phyloP scores from a whole-genome alignment of 176 grass and related monocot genomes.

The Alloteropsis semialata region DNA sequence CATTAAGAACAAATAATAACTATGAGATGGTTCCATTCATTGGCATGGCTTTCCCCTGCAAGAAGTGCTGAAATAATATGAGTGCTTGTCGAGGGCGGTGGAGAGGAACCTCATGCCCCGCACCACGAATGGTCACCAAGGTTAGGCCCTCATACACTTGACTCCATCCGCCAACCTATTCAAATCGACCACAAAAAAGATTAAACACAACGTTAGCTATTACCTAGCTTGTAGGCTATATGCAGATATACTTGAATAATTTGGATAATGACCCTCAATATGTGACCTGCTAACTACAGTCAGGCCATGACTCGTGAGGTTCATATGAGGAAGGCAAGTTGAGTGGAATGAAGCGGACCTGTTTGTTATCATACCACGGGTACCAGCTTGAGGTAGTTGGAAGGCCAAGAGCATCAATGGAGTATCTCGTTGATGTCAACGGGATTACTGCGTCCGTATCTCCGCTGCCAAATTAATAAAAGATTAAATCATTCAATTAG shows the following conservation, averaged over 20 bases:
- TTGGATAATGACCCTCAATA: not conserved
- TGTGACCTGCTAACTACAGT: not conserved
- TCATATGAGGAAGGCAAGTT: not conserved
- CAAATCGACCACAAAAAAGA: not conserved
- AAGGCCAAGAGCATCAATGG: constrained; percentile 62
- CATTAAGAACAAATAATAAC: not conserved
- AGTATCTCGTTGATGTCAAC: constrained; percentile 76
- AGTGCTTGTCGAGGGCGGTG: constrained; percentile 25
- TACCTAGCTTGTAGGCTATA: too few species aligned
- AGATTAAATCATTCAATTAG: not conserved
- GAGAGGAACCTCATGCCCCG: constrained; percentile 23
- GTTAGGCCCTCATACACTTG: constrained; percentile 10
- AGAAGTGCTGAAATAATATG: constrained; percentile 19
- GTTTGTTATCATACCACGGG: constrained; percentile 63
- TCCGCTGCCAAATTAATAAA: not conserved
- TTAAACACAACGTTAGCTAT: not conserved
- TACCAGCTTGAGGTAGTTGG: constrained; percentile 52
- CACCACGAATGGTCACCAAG: not conserved
- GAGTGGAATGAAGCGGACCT: constrained; percentile 29
- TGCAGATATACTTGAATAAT: not conserved
- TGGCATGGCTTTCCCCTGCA: constrained; percentile 23
- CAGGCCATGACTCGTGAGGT: not conserved
- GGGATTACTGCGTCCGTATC: constrained; percentile 81
- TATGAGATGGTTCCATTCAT: not conserved
- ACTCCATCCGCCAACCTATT: constrained; percentile 20